Conservation (phyloP, 352 stramenopile genomes). For the Phytophthora melonis region DNA sequence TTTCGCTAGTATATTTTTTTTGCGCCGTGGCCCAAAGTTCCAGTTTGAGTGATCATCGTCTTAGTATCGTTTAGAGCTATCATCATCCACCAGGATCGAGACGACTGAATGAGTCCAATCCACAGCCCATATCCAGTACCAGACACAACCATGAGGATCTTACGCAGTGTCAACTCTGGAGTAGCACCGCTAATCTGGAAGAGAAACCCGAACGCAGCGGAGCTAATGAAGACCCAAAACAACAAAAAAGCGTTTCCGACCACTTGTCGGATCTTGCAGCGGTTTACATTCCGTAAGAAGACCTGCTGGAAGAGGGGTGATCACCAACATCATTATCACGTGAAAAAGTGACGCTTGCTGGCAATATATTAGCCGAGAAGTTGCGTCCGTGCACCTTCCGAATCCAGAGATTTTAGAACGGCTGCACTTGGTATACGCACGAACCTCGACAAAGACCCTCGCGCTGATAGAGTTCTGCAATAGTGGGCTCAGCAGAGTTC, state of each 20-base stretch:
- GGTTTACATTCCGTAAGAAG: background rate
- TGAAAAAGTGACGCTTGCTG: background rate
- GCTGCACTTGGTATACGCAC: background rate
- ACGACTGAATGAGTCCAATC: too few relatives aligned
- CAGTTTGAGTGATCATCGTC: background rate
- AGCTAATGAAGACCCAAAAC: background rate
- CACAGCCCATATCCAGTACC: too few relatives aligned
- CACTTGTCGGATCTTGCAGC: constrained; percentile 18
- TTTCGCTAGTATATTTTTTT: background rate
- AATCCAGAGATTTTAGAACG: background rate
- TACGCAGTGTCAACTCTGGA: background rate
- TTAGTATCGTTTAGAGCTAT: background rate
- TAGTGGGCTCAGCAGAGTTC: background rate
- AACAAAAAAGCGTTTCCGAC: constrained; percentile 2
- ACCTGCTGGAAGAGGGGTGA: background rate
- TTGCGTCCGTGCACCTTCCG: background rate
- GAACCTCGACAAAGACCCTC: background rate
- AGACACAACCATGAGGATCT: background rate
- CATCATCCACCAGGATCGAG: too few relatives aligned
- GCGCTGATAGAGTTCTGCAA: background rate
- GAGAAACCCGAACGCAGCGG: background rate
- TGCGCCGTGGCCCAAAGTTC: background rate
- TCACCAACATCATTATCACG: background rate
- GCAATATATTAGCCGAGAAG: background rate
- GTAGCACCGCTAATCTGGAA: constrained; percentile 13